phyloP scores from a whole-genome alignment of 2,329 filamentous ascomycete species.

The Stemphylium lycopersici region DNA sequence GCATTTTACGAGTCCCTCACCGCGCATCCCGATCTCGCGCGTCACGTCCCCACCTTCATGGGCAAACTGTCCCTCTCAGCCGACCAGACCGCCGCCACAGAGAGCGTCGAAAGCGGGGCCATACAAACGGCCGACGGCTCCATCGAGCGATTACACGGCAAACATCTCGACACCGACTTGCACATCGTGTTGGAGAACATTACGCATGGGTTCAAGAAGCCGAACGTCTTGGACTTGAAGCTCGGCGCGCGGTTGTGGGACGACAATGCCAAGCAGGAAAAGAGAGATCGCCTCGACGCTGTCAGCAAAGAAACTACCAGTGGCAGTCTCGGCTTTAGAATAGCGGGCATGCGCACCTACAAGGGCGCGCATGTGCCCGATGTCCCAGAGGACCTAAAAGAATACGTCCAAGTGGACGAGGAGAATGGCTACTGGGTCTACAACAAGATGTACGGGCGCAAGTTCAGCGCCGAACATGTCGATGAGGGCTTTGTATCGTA shows the following conservation, averaged over 20 bases:
- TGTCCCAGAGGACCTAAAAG: constrained; percentile 35
- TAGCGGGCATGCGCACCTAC: constrained; percentile 70
- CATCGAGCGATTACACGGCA: constrained; percentile 57
- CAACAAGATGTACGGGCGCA: constrained; percentile 70
- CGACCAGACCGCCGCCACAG: constrained; percentile 22
- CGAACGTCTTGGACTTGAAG: constrained; percentile 94
- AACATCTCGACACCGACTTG: constrained; percentile 74
- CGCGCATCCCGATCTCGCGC: constrained; percentile 73
- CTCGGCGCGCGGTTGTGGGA: constrained; percentile 87
- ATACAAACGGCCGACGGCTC: constrained; percentile 35
- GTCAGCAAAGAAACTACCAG: constrained; percentile 66
- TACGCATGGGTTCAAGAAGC: constrained; percentile 76
- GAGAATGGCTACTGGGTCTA: constrained; percentile 63
- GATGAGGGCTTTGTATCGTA: constrained; percentile 64
- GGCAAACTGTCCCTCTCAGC: constrained; percentile 71
- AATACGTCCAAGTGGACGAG: constrained; percentile 49
- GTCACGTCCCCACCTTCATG: constrained; percentile 84
- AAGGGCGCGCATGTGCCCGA: constrained; percentile 33
- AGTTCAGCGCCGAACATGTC: constrained; percentile 61
- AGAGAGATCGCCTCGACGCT: constrained; percentile 64
- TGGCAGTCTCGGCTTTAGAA: constrained; percentile 65
- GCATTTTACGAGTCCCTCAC: constrained; percentile 82
- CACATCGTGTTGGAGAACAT: constrained; percentile 88
- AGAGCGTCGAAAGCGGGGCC: constrained; percentile 32
- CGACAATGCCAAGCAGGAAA: constrained; percentile 66